Evolutionary conservation across 306 rosid species (phyloP), one percentile per base, ranked within the genome.

Genomic region (Quercus variabilis): DNA sequence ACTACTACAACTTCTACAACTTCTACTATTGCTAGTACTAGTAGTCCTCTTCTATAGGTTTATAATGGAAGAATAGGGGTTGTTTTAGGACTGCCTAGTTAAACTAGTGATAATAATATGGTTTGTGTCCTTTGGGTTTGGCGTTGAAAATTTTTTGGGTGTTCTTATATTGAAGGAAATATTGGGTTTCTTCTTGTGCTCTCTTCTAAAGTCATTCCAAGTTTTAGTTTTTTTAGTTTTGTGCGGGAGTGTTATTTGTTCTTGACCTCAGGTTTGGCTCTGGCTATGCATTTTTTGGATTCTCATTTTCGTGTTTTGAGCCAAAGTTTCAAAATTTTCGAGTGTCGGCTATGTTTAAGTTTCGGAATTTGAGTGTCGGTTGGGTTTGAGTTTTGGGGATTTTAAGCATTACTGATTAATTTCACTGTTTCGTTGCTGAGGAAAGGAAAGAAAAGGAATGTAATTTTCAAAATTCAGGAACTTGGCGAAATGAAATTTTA

Each of bases 241-340:
- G 54, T 38, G 64, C 70, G 80, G 38, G 69, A 75, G 73, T 13
- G 25, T 26, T 46, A 5, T 17, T 31, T 30, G 33, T 75, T 78
- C 17, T 41, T 0, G 26, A 31, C 67, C 78, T 73, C 85, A 88
- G 89, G 88, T 88, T 79, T 70, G 88, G 69, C 63, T 75, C 71
- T 70, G 88, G 69, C 63, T 75, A 59, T 85, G 65, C 77, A 13
- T 71, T 73, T 72, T 20, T 51, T 18, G 28, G 28, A 23, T 55
- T 52, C 74, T 75, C 41, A 4, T 76, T 41, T 21, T 26, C 77
- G 1, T 2, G 17, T 49, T 49, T 49, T 49, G 54, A 49, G 54
- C 13, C 54, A 19, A 51, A 52, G 20, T 60, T 58, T 31, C n/a
- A 0, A 60, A 49, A 11, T 25, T 69, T 78, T 78, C 2, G 9